phyloP scores from a whole-genome alignment of 2,329 filamentous ascomycete species.

The Ceratocystis lukuohia region DNA sequence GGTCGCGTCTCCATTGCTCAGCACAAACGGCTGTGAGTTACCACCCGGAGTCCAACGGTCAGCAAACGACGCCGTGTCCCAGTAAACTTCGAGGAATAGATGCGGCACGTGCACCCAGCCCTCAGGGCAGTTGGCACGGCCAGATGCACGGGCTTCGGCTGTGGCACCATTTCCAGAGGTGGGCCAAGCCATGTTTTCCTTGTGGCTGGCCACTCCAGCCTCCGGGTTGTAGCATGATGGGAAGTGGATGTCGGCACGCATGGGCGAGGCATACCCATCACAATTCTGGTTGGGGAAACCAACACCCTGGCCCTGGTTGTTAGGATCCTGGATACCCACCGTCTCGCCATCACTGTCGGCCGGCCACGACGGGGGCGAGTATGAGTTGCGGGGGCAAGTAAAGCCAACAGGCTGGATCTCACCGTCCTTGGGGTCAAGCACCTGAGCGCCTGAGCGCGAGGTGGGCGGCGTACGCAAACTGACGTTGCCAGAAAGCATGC shows the following conservation, averaged over 20 bases:
- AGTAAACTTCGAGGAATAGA: conserved; percentile 47
- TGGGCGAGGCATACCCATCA: conserved; percentile 46
- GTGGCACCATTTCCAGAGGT: conserved; percentile 28
- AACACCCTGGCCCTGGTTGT: conserved; percentile 42
- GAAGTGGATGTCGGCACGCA: conserved; percentile 56
- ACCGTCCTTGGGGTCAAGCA: conserved; percentile 40
- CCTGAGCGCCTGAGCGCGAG: conserved; percentile 33
- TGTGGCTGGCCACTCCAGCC: conserved; percentile 44
- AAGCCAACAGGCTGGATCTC: conserved; percentile 42
- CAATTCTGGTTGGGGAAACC: conserved; percentile 62
- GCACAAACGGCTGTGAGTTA: conserved; percentile 48
- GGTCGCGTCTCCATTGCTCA: conserved; percentile 55
- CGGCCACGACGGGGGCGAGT: conserved; percentile 39
- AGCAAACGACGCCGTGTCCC: conserved; percentile 41
- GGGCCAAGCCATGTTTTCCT: conserved; percentile 56
- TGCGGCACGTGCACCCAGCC: conserved; percentile 44
- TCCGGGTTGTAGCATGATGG: conserved; percentile 60
- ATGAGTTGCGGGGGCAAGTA: conserved; percentile 45
- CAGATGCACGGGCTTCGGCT: conserved; percentile 25
- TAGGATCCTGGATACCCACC: conserved; percentile 42
- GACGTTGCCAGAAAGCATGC: conserved; percentile 56
- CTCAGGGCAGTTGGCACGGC: conserved; percentile 40
- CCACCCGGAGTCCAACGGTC: conserved; percentile 41
- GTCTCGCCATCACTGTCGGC: conserved; percentile 39
- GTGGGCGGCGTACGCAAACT: conserved; percentile 43